phyloP scores from a whole-genome alignment of 345 rosid genomes.

The Citrus glauca region DNA sequence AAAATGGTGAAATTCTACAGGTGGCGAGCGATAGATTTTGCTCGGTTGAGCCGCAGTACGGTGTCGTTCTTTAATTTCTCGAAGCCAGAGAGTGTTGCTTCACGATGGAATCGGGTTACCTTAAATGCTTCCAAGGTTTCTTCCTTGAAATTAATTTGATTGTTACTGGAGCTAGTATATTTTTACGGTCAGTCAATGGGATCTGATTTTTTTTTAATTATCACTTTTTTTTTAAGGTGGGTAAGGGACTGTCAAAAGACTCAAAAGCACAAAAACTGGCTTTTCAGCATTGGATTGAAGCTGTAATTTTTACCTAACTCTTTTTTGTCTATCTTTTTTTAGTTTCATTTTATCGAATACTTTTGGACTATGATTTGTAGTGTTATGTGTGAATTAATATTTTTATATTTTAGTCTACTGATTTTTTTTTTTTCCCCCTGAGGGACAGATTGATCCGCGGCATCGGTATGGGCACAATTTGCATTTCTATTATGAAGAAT shows the following conservation, averaged over 20 bases:
- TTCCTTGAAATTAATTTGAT: neutral
- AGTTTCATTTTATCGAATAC: neutral
- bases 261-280: constrained; percentile 80
- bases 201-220: neutral
- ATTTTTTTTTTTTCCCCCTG: too few relatives aligned
- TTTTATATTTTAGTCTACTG: neutral
- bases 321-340: too few relatives aligned
- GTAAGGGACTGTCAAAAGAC: constrained; percentile 59
- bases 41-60: constrained; percentile 70
- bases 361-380: neutral
- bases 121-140: constrained; percentile 80
- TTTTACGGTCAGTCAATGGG: neutral
- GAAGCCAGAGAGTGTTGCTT: constrained; percentile 68
- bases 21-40: constrained; percentile 90
- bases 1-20: constrained; percentile 26
- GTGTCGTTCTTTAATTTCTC: constrained; percentile 68
- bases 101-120: constrained; percentile 73
- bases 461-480: constrained; percentile 85
- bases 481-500: constrained; percentile 71
- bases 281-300: constrained; percentile 91
- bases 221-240: constrained; percentile 49
- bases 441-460: constrained; percentile 81
- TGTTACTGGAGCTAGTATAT: neutral
- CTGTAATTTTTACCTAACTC: constrained; percentile 21
- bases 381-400: neutral